Evolutionary conservation across 257 asterid genomes (phyloP).

Genomic region (Linaria vulgaris): DNA sequence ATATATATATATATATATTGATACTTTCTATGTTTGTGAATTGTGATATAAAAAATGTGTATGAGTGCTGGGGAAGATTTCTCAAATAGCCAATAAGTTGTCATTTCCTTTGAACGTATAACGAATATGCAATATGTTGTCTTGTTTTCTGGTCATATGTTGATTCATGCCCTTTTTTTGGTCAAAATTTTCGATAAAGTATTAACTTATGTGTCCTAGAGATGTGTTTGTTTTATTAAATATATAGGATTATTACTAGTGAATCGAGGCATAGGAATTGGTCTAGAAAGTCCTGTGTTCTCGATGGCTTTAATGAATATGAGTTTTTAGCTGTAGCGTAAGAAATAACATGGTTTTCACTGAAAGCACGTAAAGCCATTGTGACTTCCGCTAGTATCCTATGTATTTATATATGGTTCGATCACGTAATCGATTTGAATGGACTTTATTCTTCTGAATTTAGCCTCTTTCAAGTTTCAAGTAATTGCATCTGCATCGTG

Average conservation of each 20-base stretch:
- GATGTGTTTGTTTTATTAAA: not conserved
- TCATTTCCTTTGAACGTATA: no score
- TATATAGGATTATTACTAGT: not conserved
- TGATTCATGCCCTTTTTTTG: not conserved
- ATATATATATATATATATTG: not conserved
- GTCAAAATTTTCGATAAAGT: not conserved
- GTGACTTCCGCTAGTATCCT: not conserved
- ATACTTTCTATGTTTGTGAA: not conserved
- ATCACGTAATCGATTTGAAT: constrained; percentile 16
- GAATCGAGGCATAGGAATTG: constrained; percentile 7
- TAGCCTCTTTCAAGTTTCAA: not conserved
- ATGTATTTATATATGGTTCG: not conserved
- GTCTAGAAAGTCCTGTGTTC: not conserved
- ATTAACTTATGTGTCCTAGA: not conserved
- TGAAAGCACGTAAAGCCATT: not conserved
- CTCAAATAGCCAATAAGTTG: no score
- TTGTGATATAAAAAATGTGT: not conserved
- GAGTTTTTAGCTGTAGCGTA: not conserved
- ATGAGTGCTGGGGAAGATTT: no score
- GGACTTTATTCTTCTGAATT: constrained; percentile 2
- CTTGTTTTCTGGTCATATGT: not conserved
- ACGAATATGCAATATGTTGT: no score
- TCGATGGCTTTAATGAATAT: not conserved
- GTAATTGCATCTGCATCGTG: not conserved
- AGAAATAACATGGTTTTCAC: constrained; percentile 1